Conservation (phyloP, 345 rosid species). For the Rubroshorea leprosula region DNA sequence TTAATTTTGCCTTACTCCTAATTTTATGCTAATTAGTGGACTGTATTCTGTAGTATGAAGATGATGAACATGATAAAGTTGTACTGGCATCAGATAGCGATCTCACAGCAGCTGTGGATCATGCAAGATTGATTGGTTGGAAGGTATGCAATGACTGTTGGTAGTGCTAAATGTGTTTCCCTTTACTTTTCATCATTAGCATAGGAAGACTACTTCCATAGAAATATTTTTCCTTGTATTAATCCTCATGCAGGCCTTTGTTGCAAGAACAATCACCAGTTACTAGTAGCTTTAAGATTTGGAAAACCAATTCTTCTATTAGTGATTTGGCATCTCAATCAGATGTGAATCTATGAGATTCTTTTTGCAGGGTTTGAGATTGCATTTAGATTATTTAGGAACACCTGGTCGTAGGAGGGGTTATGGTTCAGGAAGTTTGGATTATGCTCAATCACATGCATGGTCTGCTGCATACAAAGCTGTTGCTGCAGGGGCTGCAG, state of each 20-base stretch:
- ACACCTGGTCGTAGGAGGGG: slow-evolving; percentile 34
- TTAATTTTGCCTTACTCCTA: neutral
- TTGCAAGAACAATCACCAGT: too few relatives aligned
- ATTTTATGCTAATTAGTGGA: slow-evolving; percentile 17
- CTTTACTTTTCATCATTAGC: too few relatives aligned
- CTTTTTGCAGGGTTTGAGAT: slow-evolving; percentile 78
- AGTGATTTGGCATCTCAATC: too few relatives aligned
- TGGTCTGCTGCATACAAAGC: slow-evolving; percentile 87
- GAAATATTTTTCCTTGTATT: too few relatives aligned
- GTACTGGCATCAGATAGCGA: slow-evolving; percentile 81
- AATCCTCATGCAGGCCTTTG: too few relatives aligned
- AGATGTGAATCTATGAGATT: too few relatives aligned
- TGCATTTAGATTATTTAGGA: slow-evolving; percentile 79
- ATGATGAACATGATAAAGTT: slow-evolving; percentile 92
- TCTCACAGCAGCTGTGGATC: slow-evolving; percentile 82
- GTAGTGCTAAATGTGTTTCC: too few relatives aligned
- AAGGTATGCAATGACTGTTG: slow-evolving; percentile 47
- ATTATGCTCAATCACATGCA: slow-evolving; percentile 59
- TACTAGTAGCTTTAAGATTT: too few relatives aligned
- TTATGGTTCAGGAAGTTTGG: slow-evolving; percentile 40
- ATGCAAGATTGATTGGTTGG: slow-evolving; percentile 83
- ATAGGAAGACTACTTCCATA: too few relatives aligned
- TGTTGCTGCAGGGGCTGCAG: slow-evolving; percentile 92
- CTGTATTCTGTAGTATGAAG: slow-evolving; percentile 64
- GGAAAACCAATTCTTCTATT: too few relatives aligned